phyloP scores from a whole-genome alignment of 139 green algal genomes.

The Bryopsis sp. region DNA sequence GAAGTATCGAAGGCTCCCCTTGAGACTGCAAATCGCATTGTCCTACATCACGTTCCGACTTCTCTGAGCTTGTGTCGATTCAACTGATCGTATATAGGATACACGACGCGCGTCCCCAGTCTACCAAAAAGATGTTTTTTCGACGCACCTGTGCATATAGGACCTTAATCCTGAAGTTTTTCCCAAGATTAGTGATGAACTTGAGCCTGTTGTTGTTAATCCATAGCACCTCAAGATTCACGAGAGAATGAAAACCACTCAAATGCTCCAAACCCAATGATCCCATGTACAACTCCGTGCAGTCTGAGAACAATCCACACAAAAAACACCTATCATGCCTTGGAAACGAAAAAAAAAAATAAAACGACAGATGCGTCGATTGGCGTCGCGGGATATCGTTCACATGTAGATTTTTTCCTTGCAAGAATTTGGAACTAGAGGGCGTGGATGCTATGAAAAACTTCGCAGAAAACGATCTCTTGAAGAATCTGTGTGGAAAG shows the following conservation, averaged over 20 bases:
- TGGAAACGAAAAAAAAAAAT: neutral
- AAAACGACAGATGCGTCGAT: neutral
- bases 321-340: neutral
- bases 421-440: too few relatives aligned
- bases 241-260: constrained; percentile 41
- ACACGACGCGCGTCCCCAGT: neutral
- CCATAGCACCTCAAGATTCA: constrained; percentile 48
- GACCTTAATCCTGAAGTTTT: constrained; percentile 39
- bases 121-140: neutral
- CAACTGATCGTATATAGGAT: neutral
- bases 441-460: too few relatives aligned
- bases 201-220: constrained; percentile 44
- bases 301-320: constrained; percentile 30
- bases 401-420: neutral
- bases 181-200: constrained; percentile 38
- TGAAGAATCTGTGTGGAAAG: too few relatives aligned
- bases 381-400: neutral
- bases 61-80: neutral
- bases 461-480: too few relatives aligned
- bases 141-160: constrained; percentile 37
- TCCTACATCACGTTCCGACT: constrained; percentile 27
- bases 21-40: constrained; percentile 50
- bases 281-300: constrained; percentile 41
- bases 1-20: constrained; percentile 38
- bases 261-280: constrained; percentile 40